Evolutionary conservation across 2,329 filamentous ascomycete species (phyloP).

Genomic region (Scedosporium dehoogii): DNA sequence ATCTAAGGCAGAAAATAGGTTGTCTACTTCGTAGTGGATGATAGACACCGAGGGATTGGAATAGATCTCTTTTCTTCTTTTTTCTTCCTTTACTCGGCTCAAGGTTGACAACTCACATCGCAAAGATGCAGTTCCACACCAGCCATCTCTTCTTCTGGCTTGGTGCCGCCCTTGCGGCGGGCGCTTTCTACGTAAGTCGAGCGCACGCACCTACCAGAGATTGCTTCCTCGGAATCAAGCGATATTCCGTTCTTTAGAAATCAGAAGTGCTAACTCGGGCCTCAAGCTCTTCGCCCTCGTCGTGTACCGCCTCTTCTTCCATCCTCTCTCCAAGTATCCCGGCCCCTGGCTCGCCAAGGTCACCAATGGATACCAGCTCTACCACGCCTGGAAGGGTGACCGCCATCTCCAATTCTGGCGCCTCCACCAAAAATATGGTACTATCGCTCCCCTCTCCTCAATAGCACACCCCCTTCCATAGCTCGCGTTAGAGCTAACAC

Average conservation of each 20-base stretch:
- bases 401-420: slow-evolving; percentile 64
- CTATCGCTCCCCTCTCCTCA: slow-evolving; percentile 9
- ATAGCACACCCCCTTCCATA: not conserved
- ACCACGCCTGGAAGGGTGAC: slow-evolving; percentile 65
- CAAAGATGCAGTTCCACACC: slow-evolving; percentile 6
- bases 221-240: no score
- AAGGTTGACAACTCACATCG: not conserved
- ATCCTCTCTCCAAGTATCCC: slow-evolving; percentile 55
- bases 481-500: slow-evolving; percentile 3
- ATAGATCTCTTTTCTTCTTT: no score
- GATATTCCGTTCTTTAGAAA: no score
- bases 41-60: no score
- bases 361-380: slow-evolving; percentile 57
- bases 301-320: slow-evolving; percentile 51
- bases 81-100: no score
- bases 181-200: slow-evolving; percentile 29
- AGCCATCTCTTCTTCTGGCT: slow-evolving; percentile 30
- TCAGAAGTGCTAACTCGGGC: no score
- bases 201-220: no score
- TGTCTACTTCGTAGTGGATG: no score
- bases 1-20: no score
- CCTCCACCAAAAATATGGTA: slow-evolving; percentile 62
- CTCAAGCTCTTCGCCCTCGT: slow-evolving; percentile 29
- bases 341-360: slow-evolving; percentile 54
- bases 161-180: slow-evolving; percentile 23